These are phyloP conservation scores for Yarrowia sp. DNA, from an alignment of 805 yeast genomes.

Conservation along the genomic window DNA sequence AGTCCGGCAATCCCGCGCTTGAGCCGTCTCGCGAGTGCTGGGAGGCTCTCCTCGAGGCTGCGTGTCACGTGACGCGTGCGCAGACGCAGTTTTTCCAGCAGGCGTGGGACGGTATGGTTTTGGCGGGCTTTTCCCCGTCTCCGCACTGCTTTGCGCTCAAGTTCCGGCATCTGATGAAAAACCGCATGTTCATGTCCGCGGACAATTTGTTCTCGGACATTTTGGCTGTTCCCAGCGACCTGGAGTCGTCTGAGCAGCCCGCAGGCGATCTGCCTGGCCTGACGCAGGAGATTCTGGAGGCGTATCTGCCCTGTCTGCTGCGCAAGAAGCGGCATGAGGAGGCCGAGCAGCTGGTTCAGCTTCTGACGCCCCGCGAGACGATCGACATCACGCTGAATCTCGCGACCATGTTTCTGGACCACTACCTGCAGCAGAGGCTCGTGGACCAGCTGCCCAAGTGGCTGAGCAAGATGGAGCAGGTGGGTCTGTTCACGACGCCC, in stretches of 20 bases:
- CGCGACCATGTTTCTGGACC: background rate
- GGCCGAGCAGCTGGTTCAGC: conserved; percentile 11
- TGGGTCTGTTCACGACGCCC: conserved; percentile 8
- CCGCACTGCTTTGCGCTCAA: background rate
- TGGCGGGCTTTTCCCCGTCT: conserved; percentile 1
- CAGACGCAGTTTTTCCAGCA: background rate
- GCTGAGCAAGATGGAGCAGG: conserved; percentile 13
- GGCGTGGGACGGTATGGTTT: conserved; percentile 19
- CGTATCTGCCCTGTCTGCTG: background rate
- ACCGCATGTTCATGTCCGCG: conserved; percentile 1
- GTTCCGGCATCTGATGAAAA: background rate
- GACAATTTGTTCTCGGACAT: background rate
- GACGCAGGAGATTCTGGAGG: conserved; percentile 19
- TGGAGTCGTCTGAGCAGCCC: background rate
- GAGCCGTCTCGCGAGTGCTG: conserved; percentile 16
- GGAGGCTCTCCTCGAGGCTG: conserved; percentile 18
- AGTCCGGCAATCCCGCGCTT: background rate
- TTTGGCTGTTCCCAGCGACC: background rate
- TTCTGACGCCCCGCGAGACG: background rate
- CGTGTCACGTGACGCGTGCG: background rate
- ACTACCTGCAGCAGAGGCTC: background rate
- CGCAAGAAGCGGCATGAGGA: background rate
- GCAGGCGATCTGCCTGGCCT: background rate
- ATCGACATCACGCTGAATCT: background rate
- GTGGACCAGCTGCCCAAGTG: conserved; percentile 8